Percentiles rank a stretch among this genome's conserved stretches.
phyloP scores from a whole-genome alignment of 805 yeast species.

The Yarrowia sp. region DNA sequence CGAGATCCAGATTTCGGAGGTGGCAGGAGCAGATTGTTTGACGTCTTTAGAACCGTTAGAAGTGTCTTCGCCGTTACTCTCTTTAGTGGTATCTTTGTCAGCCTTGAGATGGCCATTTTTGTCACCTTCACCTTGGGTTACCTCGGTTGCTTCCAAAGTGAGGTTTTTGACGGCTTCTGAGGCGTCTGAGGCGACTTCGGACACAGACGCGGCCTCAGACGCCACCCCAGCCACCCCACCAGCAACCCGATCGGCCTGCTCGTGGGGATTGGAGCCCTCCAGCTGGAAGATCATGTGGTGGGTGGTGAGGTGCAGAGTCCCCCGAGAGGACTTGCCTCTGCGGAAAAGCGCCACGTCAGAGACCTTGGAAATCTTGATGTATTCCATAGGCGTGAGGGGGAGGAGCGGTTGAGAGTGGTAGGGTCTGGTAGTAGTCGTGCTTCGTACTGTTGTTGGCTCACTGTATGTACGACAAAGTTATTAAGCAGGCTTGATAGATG shows the following conservation, averaged over 20 bases:
- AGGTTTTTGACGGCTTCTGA: too few relatives aligned
- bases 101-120: background rate
- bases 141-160: background rate
- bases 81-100: slow-evolving; percentile 14
- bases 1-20: slow-evolving; percentile 82
- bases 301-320: slow-evolving; percentile 72
- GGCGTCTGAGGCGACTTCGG: too few relatives aligned
- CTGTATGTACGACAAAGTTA: background rate
- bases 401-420: too few relatives aligned
- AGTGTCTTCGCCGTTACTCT: slow-evolving; percentile 1
- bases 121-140: too few relatives aligned
- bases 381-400: slow-evolving; percentile 55
- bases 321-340: slow-evolving; percentile 62
- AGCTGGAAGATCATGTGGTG: slow-evolving; percentile 72
- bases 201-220: background rate
- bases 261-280: slow-evolving; percentile 7
- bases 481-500: slow-evolving; percentile 1
- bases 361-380: slow-evolving; percentile 55
- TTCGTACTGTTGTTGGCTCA: too few relatives aligned
- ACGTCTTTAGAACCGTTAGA: too few relatives aligned
- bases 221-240: slow-evolving; percentile 43
- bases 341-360: slow-evolving; percentile 62
- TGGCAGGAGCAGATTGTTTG: too few relatives aligned
- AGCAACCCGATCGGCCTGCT: slow-evolving; percentile 38
- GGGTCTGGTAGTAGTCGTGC: too few relatives aligned